Conservation (phyloP, 768 basidiomycete species). For the Rhodosporidiobolus odoratus region DNA sequence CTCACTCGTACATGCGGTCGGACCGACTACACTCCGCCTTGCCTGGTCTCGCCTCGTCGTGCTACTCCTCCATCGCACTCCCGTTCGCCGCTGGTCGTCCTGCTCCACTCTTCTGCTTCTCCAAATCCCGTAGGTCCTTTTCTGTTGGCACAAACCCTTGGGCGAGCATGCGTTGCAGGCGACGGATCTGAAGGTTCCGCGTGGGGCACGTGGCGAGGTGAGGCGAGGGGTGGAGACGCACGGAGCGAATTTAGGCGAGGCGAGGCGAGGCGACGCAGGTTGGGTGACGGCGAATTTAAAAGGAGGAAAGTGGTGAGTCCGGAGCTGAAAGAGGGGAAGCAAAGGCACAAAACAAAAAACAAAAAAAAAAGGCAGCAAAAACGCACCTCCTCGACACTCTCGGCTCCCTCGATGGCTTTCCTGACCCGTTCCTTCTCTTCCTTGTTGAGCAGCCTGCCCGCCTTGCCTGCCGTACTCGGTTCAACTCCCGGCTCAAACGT, state of each 20-base stretch:
- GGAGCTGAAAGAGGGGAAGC: background rate
- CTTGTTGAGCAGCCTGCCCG: slow-evolving; percentile 81
- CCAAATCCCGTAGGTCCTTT: slow-evolving; percentile 60
- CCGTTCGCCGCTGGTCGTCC: slow-evolving; percentile 1
- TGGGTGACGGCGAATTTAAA: too few relatives aligned
- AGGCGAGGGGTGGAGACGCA: too few relatives aligned
- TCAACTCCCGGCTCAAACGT: slow-evolving; percentile 45
- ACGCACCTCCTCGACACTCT: slow-evolving; percentile 77
- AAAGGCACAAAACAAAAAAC: background rate
- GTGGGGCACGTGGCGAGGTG: background rate
- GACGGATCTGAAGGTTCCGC: slow-evolving; percentile 10
- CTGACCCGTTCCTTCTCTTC: slow-evolving; percentile 84
- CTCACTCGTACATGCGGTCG: background rate
- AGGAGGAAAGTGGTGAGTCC: too few relatives aligned
- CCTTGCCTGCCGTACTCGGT: slow-evolving; percentile 55
- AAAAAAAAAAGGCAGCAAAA: background rate
- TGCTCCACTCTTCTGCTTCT: slow-evolving; percentile 11
- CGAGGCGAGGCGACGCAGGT: too few relatives aligned
- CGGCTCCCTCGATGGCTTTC: slow-evolving; percentile 81
- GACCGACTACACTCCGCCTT: background rate
- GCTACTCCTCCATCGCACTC: slow-evolving; percentile 8
- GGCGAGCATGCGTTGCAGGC: slow-evolving; percentile 51
- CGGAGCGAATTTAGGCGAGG: too few relatives aligned
- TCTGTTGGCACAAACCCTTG: slow-evolving; percentile 64
- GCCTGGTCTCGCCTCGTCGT: too few relatives aligned